Evolutionary conservation across 768 basidiomycete genomes (phyloP), one percentile per base, ranked within the genome.

Genomic region (Daedaleopsis nitida): DNA sequence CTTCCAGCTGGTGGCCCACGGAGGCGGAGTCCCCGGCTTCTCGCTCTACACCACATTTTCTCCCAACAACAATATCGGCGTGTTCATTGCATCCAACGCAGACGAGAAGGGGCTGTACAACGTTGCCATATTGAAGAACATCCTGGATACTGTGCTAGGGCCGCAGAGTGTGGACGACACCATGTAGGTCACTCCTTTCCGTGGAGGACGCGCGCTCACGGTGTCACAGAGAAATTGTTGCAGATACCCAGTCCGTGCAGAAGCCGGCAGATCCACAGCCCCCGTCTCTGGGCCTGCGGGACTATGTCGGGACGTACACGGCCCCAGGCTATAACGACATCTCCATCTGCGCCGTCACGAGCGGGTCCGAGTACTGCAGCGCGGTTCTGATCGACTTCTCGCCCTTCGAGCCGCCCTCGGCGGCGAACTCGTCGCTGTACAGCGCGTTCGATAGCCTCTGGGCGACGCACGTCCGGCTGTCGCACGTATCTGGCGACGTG

Each of bases 301-400:
- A 60, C 0, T 73, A 77, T 45, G 59, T 74, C 7, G 79, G 81
- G 12, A 74, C 72, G 0, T 82, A 80, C 63, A 11, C 51, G 3
- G 68, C 75, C 53, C 66, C 73, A 1, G 77, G 78, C 12, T 81
- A 81, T 39, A 76, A 75, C 43, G 53, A 70, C 2, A 58, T 80
- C 48, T 73, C 71, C 2, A 69, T 81, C 17, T 81, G 80, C 54
- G 64, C 71, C 42, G 64, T 73, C 0, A 47, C 58, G 9, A 65
- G 68, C 58, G 37, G 47, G 9, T 73, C 74, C 1, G 37, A 62
- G 2, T 62, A 67, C 21, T 74, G 73, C 52, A 38, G 62, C 50
- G 14, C 35, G 19, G 69, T 76, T n/a, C 65, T 66, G 16, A 63
- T 65, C 9, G 65, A 73, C 21, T 78, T 77, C 57, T 72, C 34